A percentile compares a stretch with the other conserved stretches of the same genome.
phyloP scores from a whole-genome alignment of 768 basidiomycete genomes.

The Guyanaporus albipodus region DNA sequence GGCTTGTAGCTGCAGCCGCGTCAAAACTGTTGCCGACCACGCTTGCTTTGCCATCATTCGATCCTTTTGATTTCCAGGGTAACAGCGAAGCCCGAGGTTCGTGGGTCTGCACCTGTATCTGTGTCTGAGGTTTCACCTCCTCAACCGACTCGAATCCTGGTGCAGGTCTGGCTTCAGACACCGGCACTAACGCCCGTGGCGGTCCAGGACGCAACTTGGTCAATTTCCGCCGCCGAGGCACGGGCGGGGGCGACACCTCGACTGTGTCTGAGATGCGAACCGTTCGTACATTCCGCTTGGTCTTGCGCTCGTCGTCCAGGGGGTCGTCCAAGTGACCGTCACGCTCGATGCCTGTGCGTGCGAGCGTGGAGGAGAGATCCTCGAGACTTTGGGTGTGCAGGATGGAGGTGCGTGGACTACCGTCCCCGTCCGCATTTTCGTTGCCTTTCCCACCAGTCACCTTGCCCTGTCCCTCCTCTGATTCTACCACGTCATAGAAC shows the following conservation, averaged over 20 bases:
- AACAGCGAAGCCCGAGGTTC: constrained; percentile 20
- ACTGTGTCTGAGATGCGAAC: constrained; percentile 26
- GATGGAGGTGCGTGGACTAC: background rate
- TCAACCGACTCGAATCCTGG: background rate
- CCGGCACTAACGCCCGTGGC: background rate
- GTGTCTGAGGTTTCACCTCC: background rate
- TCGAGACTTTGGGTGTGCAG: constrained; percentile 24
- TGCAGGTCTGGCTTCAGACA: background rate
- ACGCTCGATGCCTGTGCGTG: constrained; percentile 18
- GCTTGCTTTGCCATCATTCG: background rate
- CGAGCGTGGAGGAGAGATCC: constrained; percentile 18
- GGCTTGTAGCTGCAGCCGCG: background rate
- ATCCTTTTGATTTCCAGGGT: constrained; percentile 21
- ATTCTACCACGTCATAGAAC: constrained; percentile 22
- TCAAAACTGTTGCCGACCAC: background rate
- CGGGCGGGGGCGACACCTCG: constrained; percentile 17
- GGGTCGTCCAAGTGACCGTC: background rate
- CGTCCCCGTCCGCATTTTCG: background rate
- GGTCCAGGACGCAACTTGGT: constrained; percentile 17
- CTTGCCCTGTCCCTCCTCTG: background rate
- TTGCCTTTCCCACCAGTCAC: background rate
- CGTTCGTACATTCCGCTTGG: constrained; percentile 19
- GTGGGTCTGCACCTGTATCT: background rate
- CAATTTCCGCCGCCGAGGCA: constrained; percentile 18
- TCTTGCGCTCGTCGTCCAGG: constrained; percentile 3